Evolutionary conservation across 352 stramenopile species (phyloP), one percentile per base, ranked within the genome.

Genomic region (Globisporangium apiculatum): DNA sequence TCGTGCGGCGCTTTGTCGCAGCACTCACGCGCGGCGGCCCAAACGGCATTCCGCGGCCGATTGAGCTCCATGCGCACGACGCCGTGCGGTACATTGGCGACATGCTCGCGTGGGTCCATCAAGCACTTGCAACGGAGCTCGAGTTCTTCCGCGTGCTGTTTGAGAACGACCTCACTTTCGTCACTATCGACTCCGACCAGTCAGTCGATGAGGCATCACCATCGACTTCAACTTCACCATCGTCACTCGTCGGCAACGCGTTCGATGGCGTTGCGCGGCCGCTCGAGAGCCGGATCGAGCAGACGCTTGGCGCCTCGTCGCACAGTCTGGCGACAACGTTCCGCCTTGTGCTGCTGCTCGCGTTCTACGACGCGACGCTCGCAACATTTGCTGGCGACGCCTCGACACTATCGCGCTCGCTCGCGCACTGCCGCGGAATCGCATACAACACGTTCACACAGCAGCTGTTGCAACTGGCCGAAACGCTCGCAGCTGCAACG

Each of bases 41-140:
- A 14, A 88, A 88, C 37, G 78, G 83, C 8, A 91, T 87, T 49
- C 75, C 79, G 31, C 68, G 86, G 8, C 86, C 88, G 1, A 94
- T 97, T 55, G 87, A 96, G 51, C 83, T 96, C 65, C 81, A 94
- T 55, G 83, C 83, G 7, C 86, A 96, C 54, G 87, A 96, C 41
- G 80, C 86, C 0, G 71, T 93, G n/a, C 75, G 81, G 5, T 97
- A 96, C 68, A 86, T 87, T 18, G 79, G 87, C 24, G 85, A 95
- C 51, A 95, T 97, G 84, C 53, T 97, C 12, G 88, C 88, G 10
- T 97, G 87, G 87, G 64, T 94, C 12, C 88, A 97, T 55, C 82
- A 95, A 53, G 68, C 79, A 7, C 83, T 96, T 48, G 87, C 83
- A 0, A 78, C 81, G 1, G 88, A 97, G 58, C 68, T 65, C 45